Conservation (phyloP, 768 basidiomycete genomes). For the Udeniomyces megalosporus region DNA sequence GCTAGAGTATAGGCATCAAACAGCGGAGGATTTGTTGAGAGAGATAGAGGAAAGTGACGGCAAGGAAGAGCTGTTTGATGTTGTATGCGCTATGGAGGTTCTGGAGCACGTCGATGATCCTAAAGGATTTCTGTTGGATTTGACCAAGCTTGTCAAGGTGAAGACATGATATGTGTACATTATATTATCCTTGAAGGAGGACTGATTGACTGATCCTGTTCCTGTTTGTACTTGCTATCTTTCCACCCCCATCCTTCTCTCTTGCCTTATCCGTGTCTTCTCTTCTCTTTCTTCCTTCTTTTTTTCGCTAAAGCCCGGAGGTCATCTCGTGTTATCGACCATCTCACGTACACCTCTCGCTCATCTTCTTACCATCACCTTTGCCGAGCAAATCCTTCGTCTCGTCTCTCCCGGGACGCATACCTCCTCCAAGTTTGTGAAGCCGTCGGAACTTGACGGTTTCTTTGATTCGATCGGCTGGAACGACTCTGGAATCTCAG, state of each 20-base stretch:
- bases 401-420: conserved; percentile 79
- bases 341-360: conserved; percentile 69
- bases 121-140: conserved; percentile 57
- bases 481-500: conserved; percentile 27
- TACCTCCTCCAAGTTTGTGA: conserved; percentile 75
- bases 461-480: conserved; percentile 41
- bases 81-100: conserved; percentile 96
- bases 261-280: background rate
- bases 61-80: conserved; percentile 51
- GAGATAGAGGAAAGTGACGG: conserved; percentile 34
- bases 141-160: conserved; percentile 80
- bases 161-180: conserved; percentile 24
- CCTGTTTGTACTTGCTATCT: too few relatives aligned
- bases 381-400: conserved; percentile 67
- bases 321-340: conserved; percentile 87
- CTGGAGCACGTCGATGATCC: conserved; percentile 95
- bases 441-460: conserved; percentile 62
- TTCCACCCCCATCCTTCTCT: background rate
- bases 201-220: too few relatives aligned
- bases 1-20: conserved; percentile 52
- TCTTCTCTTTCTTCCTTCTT: background rate
- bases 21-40: conserved; percentile 62
- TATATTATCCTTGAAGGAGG: too few relatives aligned
- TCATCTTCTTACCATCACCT: conserved; percentile 50
- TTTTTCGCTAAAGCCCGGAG: conserved; percentile 55